Evolutionary conservation across 805 yeast genomes (phyloP), one percentile per base, ranked within the genome.

Genomic region (Teunomyces barrocoloradensis): DNA sequence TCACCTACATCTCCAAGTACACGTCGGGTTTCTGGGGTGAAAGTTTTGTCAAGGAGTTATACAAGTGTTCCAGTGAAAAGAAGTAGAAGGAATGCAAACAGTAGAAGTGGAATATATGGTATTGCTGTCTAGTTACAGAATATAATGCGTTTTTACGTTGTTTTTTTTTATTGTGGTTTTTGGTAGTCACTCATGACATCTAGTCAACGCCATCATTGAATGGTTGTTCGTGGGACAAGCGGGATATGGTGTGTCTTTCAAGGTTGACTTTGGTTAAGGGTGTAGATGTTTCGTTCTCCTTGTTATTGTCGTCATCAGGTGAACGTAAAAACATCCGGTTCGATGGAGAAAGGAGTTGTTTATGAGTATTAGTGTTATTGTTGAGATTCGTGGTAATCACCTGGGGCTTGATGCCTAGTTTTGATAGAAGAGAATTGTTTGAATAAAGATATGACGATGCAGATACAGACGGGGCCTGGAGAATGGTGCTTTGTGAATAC

Each of bases 11-110:
- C 53, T 81, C 88, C 36, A 92, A 95, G 71, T 94, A 91, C 64
- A 94, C 99, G 10, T 87, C 97, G 25, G 89, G 89, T 9, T 94
- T 82, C 65, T 94, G 99, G 99, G 98, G 98, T 45, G 96, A 90
- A 65, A 87, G 84, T 57, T 94, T 94, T 66, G 98, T 94, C 36
- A 83, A 84, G 57, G 99, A 94, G 65, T 72, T 94, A 59, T 76
- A 69, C 55, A 81, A 78, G 56, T 57, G 63, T 43, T 20, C 43
- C 5, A 30, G 27, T 36, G 45, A 33, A 23, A 28, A 35, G 23
- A 35, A 35, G 28, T 42, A 21, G n/a, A n/a, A 21, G 23, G 23
- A 21, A 21, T 21, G 23, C 23, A 21, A 21, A 5, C 6, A 21
- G 25, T 21, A 21, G 25, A 1, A 25, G 23, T 42, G 15, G 17